phyloP scores from a whole-genome alignment of 2,329 filamentous ascomycete genomes.

The Fusarium setosum region DNA sequence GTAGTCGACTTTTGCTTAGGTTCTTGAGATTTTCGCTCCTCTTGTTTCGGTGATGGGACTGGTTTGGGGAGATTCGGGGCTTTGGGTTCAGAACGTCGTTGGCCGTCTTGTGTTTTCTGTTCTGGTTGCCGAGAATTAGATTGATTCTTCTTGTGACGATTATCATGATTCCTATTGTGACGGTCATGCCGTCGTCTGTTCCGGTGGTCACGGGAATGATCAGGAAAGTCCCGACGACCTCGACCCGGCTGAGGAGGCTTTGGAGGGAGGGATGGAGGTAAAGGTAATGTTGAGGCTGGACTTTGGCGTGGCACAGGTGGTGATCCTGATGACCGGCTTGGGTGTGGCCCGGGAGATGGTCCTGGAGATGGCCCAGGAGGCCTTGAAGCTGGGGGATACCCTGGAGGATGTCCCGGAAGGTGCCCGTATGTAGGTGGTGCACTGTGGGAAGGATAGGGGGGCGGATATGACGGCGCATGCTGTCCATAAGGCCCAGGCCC shows the following conservation, averaged over 20 bases:
- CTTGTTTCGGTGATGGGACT: constrained; percentile 29
- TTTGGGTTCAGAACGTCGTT: constrained; percentile 17
- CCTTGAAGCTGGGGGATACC: constrained; percentile 25
- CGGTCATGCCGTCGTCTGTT: constrained; percentile 48
- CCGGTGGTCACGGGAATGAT: constrained; percentile 44
- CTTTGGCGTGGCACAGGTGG: constrained; percentile 30
- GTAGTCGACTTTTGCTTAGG: constrained; percentile 14
- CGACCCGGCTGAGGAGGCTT: constrained; percentile 44
- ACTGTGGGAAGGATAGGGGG: constrained; percentile 34
- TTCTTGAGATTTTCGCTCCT: constrained; percentile 41
- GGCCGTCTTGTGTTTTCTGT: constrained; percentile 40
- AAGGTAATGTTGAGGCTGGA: constrained; percentile 23
- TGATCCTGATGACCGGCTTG: constrained; percentile 24
- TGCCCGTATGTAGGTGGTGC: constrained; percentile 32
- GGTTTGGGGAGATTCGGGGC: constrained; percentile 31
- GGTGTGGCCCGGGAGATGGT: constrained; percentile 24
- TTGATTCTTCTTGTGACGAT: constrained; percentile 42
- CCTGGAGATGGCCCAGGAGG: constrained; percentile 23
- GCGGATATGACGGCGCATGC: constrained; percentile 32
- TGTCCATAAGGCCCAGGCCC: constrained; percentile 31
- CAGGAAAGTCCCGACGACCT: constrained; percentile 41
- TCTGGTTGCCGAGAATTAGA: constrained; percentile 33
- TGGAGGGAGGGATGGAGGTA: constrained; percentile 46
- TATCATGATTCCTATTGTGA: constrained; percentile 45
- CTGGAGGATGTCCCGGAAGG: no score